A percentile compares a stretch with the other conserved stretches of the same genome.
These are phyloP conservation scores for Colletotrichum gloeosporioides DNA, from an alignment of 2,329 filamentous ascomycete species.

Conservation along the genomic window DNA sequence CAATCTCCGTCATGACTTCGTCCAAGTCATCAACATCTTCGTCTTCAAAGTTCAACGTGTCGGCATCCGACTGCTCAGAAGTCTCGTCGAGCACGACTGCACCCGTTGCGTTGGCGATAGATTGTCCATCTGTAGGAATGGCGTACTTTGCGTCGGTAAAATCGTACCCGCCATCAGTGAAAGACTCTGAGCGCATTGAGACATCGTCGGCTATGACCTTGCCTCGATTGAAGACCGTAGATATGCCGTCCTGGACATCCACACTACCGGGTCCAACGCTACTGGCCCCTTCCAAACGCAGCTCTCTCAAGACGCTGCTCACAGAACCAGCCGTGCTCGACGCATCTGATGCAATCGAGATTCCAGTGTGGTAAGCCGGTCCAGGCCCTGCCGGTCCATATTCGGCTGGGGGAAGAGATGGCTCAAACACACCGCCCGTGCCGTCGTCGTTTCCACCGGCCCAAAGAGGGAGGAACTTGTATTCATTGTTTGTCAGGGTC, in stretches of 20 bases:
- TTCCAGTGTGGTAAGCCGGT: slow-evolving; percentile 51
- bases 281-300: slow-evolving; percentile 37
- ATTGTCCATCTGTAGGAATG: slow-evolving; percentile 36
- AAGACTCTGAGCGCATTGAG: slow-evolving; percentile 40
- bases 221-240: slow-evolving; percentile 36
- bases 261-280: slow-evolving; percentile 38
- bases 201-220: slow-evolving; percentile 38
- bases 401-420: slow-evolving; percentile 43
- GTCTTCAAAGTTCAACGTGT: not conserved
- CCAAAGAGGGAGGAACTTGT: slow-evolving; percentile 70
- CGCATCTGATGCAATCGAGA: slow-evolving; percentile 37
- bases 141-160: slow-evolving; percentile 39
- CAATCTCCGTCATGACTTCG: slow-evolving; percentile 13
- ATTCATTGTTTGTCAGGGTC: slow-evolving; percentile 60
- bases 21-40: not conserved
- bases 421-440: slow-evolving; percentile 54
- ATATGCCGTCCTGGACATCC: slow-evolving; percentile 44
- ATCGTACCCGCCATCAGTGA: slow-evolving; percentile 33
- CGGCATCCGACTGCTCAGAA: not conserved
- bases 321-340: slow-evolving; percentile 41
- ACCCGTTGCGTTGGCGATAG: slow-evolving; percentile 23
- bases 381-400: slow-evolving; percentile 53
- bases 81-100: slow-evolving; percentile 5
- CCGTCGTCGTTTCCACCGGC: slow-evolving; percentile 61
- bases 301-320: slow-evolving; percentile 36